Percentiles rank a stretch among this genome's conserved stretches.
These are phyloP conservation scores for Hypoxylon sp. DNA, from an alignment of 2,329 filamentous ascomycete species.

Conservation along the genomic window DNA sequence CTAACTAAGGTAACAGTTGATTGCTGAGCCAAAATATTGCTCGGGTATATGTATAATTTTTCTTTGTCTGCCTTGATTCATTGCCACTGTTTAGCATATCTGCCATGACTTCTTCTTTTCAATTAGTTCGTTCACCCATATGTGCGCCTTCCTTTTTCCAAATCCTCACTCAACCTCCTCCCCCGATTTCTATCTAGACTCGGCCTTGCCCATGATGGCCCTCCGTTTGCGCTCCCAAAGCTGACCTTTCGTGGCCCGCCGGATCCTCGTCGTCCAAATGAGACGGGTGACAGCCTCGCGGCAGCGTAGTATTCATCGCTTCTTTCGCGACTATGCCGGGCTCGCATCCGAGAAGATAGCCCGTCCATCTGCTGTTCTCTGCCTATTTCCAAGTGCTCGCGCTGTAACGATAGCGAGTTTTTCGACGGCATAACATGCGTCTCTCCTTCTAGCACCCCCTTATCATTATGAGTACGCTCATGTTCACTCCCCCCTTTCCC, in stretches of 20 bases:
- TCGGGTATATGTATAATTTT: constrained; percentile 11
- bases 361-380: constrained; percentile 19
- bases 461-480: neutral
- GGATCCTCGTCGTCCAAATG: constrained; percentile 22
- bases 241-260: constrained; percentile 31
- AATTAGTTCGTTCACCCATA: constrained; percentile 17
- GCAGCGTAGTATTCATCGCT: constrained; percentile 34
- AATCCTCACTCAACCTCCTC: constrained; percentile 32
- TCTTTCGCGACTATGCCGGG: constrained; percentile 30
- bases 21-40: neutral
- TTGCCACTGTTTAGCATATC: neutral
- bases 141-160: constrained; percentile 34
- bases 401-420: constrained; percentile 20
- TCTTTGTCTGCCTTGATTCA: neutral
- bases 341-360: constrained; percentile 7
- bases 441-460: constrained; percentile 3
- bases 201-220: constrained; percentile 29
- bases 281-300: constrained; percentile 35
- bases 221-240: constrained; percentile 30
- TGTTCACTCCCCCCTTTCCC: neutral
- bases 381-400: neutral
- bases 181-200: constrained; percentile 39
- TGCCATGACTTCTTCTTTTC: neutral
- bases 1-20: neutral
- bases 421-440: constrained; percentile 16